Conservation (phyloP, 108 stramenopile genomes). For the Seminavis robusta region DNA sequence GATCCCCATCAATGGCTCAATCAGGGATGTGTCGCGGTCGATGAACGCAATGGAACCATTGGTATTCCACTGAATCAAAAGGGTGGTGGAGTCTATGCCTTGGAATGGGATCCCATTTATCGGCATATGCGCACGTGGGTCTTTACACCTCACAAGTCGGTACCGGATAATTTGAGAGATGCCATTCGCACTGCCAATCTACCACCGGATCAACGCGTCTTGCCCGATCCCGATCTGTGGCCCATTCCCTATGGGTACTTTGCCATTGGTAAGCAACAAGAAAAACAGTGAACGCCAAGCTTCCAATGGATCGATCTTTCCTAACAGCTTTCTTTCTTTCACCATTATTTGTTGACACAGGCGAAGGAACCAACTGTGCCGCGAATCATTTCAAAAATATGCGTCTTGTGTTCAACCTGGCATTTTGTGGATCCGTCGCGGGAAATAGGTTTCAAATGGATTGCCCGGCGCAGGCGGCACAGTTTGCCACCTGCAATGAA, state of each 20-base stretch:
- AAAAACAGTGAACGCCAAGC: background rate
- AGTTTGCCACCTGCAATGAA: conserved; percentile 70
- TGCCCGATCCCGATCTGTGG: conserved; percentile 83
- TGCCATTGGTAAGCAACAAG: conserved; percentile 49
- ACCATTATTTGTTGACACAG: conserved; percentile 4
- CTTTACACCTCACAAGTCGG: conserved; percentile 67
- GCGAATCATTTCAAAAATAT: conserved; percentile 81
- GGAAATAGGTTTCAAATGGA: conserved; percentile 80
- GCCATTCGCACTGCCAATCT: conserved; percentile 58
- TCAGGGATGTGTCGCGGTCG: conserved; percentile 87
- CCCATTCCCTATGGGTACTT: conserved; percentile 84
- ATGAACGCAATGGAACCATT: conserved; percentile 53
- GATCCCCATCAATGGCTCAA: conserved; percentile 94
- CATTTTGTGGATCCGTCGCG: conserved; percentile 84
- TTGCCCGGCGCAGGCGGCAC: conserved; percentile 56
- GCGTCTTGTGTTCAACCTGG: conserved; percentile 84
- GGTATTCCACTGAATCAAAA: conserved; percentile 77
- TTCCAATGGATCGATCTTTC: background rate
- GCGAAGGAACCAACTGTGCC: conserved; percentile 69
- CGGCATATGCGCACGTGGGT: conserved; percentile 86
- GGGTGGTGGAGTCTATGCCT: conserved; percentile 84
- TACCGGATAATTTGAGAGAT: conserved; percentile 67
- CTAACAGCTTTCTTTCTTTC: background rate
- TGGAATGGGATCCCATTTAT: conserved; percentile 88
- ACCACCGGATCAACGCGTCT: conserved; percentile 36